Evolutionary conservation across 1,139 yeast species (phyloP).

Genomic region (Hansenula sp.): DNA sequence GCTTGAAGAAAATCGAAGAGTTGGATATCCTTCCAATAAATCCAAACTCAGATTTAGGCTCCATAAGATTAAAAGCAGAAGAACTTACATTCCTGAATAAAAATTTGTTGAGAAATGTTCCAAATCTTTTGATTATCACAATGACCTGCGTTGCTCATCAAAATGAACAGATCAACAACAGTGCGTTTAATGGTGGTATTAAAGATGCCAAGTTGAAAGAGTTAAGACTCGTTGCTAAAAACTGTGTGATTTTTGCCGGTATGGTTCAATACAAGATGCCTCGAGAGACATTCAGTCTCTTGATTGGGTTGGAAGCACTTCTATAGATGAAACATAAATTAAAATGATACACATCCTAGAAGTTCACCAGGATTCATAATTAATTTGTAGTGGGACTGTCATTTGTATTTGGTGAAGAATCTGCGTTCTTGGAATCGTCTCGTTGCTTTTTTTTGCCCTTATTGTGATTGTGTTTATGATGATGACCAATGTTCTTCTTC

Average conservation of each 20-base stretch:
- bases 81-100: constrained; percentile 62
- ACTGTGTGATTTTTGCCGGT: constrained; percentile 93
- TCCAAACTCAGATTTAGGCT: constrained; percentile 28
- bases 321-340: constrained; percentile 6
- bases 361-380: no score
- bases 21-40: constrained; percentile 66
- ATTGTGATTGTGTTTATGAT: constrained; percentile 7
- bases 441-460: constrained; percentile 3
- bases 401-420: background rate
- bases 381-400: background rate
- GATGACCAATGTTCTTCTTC: constrained; percentile 5
- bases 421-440: background rate
- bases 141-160: constrained; percentile 75
- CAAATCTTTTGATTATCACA: constrained; percentile 72
- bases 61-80: constrained; percentile 45
- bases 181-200: constrained; percentile 46
- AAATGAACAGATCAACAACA: constrained; percentile 39
- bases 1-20: constrained; percentile 52
- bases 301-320: constrained; percentile 68
- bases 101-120: constrained; percentile 72
- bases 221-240: constrained; percentile 67
- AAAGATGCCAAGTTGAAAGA: constrained; percentile 53
- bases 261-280: constrained; percentile 96
- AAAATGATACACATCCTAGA: background rate
- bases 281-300: constrained; percentile 74